These are phyloP conservation scores for Yarrowia sp. DNA, from an alignment of 805 yeast genomes.

Conservation along the genomic window DNA sequence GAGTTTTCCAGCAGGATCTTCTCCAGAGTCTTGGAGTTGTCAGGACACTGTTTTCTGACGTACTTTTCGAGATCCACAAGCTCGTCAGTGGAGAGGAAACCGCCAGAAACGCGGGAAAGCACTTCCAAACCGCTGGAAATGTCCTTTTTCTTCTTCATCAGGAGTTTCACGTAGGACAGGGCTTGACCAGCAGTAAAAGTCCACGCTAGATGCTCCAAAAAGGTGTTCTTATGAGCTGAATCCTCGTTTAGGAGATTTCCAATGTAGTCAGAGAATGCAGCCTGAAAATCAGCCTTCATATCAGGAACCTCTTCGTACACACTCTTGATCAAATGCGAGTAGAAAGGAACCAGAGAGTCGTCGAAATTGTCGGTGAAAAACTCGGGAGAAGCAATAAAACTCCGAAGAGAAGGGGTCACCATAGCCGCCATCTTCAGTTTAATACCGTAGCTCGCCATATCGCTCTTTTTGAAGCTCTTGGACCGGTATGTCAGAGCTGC, in stretches of 20 bases:
- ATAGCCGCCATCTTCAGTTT: constrained; percentile 28
- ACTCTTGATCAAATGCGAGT: constrained; percentile 29
- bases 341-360: constrained; percentile 7
- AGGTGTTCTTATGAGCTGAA: background rate
- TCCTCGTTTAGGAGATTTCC: background rate
- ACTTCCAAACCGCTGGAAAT: constrained; percentile 14
- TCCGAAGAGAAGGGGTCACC: constrained; percentile 8
- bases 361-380: constrained; percentile 10
- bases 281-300: constrained; percentile 5
- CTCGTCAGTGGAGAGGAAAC: background rate
- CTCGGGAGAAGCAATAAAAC: constrained; percentile 25
- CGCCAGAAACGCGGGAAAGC: background rate
- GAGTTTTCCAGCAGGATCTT: constrained; percentile 9
- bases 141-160: constrained; percentile 8
- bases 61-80: constrained; percentile 13
- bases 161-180: constrained; percentile 5
- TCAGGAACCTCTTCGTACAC: constrained; percentile 8
- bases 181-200: constrained; percentile 19
- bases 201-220: constrained; percentile 10
- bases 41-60: constrained; percentile 24
- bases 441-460: constrained; percentile 13
- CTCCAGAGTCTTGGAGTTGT: constrained; percentile 7
- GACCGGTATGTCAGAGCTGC: constrained; percentile 28
- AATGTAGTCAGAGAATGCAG: background rate
- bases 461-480: constrained; percentile 17